A percentile compares a stretch with the other conserved stretches of the same genome.
These are phyloP conservation scores for Mucor velutinosus DNA, from an alignment of 371 early-diverging fungal genomes.

Conservation along the genomic window DNA sequence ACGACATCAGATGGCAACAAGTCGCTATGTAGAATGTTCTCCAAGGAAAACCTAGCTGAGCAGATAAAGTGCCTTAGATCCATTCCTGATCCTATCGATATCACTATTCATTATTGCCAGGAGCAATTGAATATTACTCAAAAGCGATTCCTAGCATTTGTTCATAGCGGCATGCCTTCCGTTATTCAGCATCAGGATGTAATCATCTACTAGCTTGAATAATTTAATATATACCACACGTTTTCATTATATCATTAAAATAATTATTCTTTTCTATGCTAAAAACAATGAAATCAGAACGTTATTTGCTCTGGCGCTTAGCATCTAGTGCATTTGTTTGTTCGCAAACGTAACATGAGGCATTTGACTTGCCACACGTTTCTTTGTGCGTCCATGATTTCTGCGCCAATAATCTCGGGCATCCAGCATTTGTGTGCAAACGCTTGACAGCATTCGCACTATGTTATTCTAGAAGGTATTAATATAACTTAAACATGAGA, in stretches of 20 bases:
- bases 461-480: no score
- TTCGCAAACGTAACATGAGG: not conserved
- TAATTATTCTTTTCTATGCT: not conserved
- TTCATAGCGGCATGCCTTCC: slow-evolving; percentile 10
- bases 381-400: not conserved
- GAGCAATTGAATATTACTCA: slow-evolving; percentile 10
- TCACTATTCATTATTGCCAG: slow-evolving; percentile 9
- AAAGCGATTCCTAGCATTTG: slow-evolving; percentile 12
- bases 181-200: not conserved
- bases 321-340: not conserved
- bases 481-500: no score
- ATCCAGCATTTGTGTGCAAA: no score
- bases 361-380: not conserved
- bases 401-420: not conserved
- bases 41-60: slow-evolving; percentile 7
- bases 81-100: slow-evolving; percentile 7
- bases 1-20: slow-evolving; percentile 10
- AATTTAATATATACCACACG: not conserved
- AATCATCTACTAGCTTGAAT: not conserved
- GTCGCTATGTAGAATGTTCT: slow-evolving; percentile 12
- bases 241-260: not conserved
- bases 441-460: not conserved
- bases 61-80: slow-evolving; percentile 9
- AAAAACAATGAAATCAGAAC: no score
- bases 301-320: not conserved